phyloP scores from a whole-genome alignment of 768 basidiomycete genomes.

The Nevesoporus exiguus region DNA sequence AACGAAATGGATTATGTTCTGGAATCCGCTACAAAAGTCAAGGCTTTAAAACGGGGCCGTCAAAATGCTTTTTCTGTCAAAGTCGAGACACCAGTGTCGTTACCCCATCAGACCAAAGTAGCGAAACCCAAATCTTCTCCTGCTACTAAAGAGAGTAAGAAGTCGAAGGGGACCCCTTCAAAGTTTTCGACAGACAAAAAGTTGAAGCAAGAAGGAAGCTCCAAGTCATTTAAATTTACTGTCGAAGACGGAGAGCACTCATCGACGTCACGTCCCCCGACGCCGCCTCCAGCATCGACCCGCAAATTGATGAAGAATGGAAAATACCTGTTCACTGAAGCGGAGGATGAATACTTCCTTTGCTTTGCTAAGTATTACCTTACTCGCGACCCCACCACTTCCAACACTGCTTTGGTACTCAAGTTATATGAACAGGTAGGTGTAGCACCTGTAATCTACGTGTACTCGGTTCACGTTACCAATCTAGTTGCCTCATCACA shows the following conservation, averaged over 20 bases:
- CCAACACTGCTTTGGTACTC: conserved; percentile 35
- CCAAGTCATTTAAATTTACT: background rate
- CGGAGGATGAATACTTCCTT: conserved; percentile 48
- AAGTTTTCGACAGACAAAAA: conserved; percentile 8
- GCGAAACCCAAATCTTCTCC: conserved; percentile 8
- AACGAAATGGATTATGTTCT: conserved; percentile 45
- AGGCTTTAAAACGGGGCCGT: conserved; percentile 25
- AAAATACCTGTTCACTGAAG: conserved; percentile 45
- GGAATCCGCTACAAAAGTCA: conserved; percentile 26
- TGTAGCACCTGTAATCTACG: background rate
- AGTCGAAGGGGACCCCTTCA: conserved; percentile 2
- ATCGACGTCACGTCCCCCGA: conserved; percentile 34
- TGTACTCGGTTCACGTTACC: background rate
- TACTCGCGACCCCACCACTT: conserved; percentile 45
- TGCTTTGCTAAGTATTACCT: conserved; percentile 45
- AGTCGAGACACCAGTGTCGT: conserved; percentile 9
- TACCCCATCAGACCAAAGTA: background rate
- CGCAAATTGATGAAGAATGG: conserved; percentile 27
- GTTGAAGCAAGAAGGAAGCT: conserved; percentile 1
- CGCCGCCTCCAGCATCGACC: conserved; percentile 41
- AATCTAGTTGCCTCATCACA: conserved; percentile 61
- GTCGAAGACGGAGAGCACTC: conserved; percentile 2
- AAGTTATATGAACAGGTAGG: conserved; percentile 47
- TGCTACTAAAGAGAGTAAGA: conserved; percentile 1
- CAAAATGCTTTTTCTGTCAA: conserved; percentile 15